Evolutionary conservation across 2,329 filamentous ascomycete genomes (phyloP).

Genomic region (Setomelanomma holmii): DNA sequence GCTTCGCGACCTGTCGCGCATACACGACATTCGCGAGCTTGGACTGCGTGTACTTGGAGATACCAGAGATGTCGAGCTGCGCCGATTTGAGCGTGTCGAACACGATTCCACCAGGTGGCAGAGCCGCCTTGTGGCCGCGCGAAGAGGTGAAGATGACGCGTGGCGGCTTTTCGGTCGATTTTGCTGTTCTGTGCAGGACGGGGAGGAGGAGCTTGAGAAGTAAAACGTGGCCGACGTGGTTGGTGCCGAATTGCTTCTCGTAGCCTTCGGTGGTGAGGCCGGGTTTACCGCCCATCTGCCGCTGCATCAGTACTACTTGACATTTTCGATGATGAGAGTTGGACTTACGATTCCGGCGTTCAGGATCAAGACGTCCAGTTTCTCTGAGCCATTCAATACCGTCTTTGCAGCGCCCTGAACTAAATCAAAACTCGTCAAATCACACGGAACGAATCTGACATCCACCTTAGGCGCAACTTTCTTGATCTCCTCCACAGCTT

Average conservation of each 20-base stretch:
- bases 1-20: neutral
- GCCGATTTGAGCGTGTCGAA: conserved; percentile 37
- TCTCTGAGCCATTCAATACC: too few relatives aligned
- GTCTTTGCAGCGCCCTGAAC: too few relatives aligned
- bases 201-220: conserved; percentile 54
- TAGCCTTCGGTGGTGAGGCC: conserved; percentile 53
- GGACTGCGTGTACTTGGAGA: conserved; percentile 49
- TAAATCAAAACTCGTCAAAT: too few relatives aligned
- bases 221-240: conserved; percentile 56
- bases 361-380: too few relatives aligned
- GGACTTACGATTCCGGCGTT: too few relatives aligned
- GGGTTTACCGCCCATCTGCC: conserved; percentile 39
- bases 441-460: too few relatives aligned
- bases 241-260: conserved; percentile 58
- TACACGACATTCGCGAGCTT: conserved; percentile 55
- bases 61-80: neutral
- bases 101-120: conserved; percentile 34
- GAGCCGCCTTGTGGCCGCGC: conserved; percentile 26
- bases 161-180: conserved; percentile 42
- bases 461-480: too few relatives aligned
- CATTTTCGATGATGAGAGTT: too few relatives aligned
- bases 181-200: conserved; percentile 33
- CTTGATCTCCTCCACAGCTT: too few relatives aligned
- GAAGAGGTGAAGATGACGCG: conserved; percentile 50
- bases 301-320: too few relatives aligned